These are phyloP conservation scores for Euphorbia peplus DNA, from an alignment of 345 rosid species.

Conservation along the genomic window DNA sequence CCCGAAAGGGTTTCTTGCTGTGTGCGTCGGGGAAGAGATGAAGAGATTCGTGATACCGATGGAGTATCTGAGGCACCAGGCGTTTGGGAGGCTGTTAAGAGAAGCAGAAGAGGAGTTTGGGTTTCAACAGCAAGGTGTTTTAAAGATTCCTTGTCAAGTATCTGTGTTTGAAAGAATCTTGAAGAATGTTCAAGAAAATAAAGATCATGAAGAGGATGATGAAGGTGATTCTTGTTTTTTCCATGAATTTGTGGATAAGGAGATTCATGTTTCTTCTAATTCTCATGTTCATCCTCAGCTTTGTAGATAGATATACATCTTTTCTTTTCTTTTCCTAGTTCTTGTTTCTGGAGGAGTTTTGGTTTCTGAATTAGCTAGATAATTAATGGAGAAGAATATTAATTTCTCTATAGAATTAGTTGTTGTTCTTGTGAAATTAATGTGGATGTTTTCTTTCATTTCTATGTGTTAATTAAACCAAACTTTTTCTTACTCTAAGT, in stretches of 20 bases:
- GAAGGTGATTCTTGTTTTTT: background rate
- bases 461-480: no score
- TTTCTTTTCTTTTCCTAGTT: no score
- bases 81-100: constrained; percentile 17
- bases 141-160: constrained; percentile 59
- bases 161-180: constrained; percentile 49
- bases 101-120: constrained; percentile 35
- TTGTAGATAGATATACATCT: no score
- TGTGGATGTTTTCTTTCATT: no score
- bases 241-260: no score
- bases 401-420: no score
- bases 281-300: constrained; percentile 47
- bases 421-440: no score
- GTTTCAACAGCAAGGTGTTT: constrained; percentile 29
- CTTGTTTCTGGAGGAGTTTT: no score
- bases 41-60: constrained; percentile 30
- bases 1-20: constrained; percentile 26
- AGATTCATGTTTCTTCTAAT: background rate
- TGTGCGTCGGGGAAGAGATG: constrained; percentile 26
- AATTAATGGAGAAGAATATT: no score
- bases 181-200: constrained; percentile 48
- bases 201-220: constrained; percentile 20
- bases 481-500: no score
- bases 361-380: background rate
- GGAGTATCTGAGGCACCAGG: constrained; percentile 23